Base-by-base conservation (phyloP, 805 yeast genomes). In the Candida maesae region DNA sequence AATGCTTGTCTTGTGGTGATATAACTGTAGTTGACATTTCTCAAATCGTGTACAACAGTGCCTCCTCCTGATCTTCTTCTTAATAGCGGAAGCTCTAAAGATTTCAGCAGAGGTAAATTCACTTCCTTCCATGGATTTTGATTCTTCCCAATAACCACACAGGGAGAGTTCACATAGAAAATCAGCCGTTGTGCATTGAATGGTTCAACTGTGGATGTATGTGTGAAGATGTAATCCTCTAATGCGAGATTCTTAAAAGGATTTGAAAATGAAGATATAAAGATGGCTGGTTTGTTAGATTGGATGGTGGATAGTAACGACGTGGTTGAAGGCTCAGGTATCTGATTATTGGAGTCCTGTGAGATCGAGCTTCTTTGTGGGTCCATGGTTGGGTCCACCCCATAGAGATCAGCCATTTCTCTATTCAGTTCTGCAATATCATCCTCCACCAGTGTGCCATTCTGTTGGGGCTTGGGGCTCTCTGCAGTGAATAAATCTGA, bases 51-150 rank as follows among this genome's bases (percentile, higher is more conserved):
- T 10, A 89, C 95, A 1, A 93, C 99, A 0, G 97, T 79, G 0
- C 99, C 99, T 2, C 99, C 99, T 0, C 99, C 99, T 8, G 93
- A 81, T 35, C 74, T 67, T 41, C 99, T 68, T 51, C 99, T 68
- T 6, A 93, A 58, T 7, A 90, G 56, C 0, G 95, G 91, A 19
- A 86, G 70, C 3, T 66, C 66, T 4, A 74, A 59, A 1, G 66
- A 50, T 4, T 70, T 64, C 5, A 85, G 64, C 12, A 77, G 55
- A 0, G 77, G 71, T 3, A 93, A 42, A 52, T 86, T 84, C 29
- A 80, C 73, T 58, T 93, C 99, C 44, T 79, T 76, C 87, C 91
- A 91, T 3, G 96, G 95, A 48, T 89, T 93, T 62, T 93, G 99
- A 57, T 93, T 93, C 56, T 95, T 88, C 0, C 99, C 99, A 11